Percentiles rank a stretch among this genome's conserved stretches.
Evolutionary conservation across 306 rosid genomes (phyloP).

Genomic region (Macrotyloma uniflorum): DNA sequence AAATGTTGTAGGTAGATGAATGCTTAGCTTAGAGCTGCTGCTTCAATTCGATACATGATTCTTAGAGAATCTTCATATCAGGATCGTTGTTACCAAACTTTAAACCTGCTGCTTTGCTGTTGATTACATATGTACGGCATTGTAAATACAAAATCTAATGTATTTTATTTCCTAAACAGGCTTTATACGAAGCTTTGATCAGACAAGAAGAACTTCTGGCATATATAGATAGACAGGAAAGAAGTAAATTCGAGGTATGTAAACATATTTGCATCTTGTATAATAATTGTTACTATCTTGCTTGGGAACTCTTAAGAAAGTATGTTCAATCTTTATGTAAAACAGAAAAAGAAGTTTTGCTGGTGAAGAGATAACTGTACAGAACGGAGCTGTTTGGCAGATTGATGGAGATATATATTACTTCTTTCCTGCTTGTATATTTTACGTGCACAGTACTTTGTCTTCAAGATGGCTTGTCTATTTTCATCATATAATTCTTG

Average conservation of each 20-base stretch:
- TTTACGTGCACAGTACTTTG: slow-evolving; percentile 19
- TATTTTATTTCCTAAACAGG: slow-evolving; percentile 50
- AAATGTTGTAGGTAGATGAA: neutral
- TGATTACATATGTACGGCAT: slow-evolving; percentile 1
- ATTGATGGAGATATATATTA: neutral
- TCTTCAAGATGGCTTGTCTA: slow-evolving; percentile 28
- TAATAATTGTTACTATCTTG: slow-evolving; percentile 6
- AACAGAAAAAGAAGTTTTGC: slow-evolving; percentile 67
- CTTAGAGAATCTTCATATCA: neutral
- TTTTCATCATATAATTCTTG: slow-evolving; percentile 18
- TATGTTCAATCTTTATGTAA: slow-evolving; percentile 25
- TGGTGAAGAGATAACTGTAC: slow-evolving; percentile 56
- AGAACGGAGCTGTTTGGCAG: slow-evolving; percentile 27
- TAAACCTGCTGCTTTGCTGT: slow-evolving; percentile 12
- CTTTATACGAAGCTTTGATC: slow-evolving; percentile 80
- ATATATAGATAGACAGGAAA: slow-evolving; percentile 71
- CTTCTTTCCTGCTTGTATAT: slow-evolving; percentile 34
- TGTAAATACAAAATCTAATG: slow-evolving; percentile 3
- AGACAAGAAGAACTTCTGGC: slow-evolving; percentile 91
- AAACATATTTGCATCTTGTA: slow-evolving; percentile 20
- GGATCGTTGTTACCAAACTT: neutral
- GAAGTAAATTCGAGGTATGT: slow-evolving; percentile 58
- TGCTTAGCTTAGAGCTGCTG: neutral
- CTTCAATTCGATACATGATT: neutral
- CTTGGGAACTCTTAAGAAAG: slow-evolving; percentile 14